Evolutionary conservation across 345 rosid genomes (phyloP).

Genomic region (Kandelia obovata): DNA sequence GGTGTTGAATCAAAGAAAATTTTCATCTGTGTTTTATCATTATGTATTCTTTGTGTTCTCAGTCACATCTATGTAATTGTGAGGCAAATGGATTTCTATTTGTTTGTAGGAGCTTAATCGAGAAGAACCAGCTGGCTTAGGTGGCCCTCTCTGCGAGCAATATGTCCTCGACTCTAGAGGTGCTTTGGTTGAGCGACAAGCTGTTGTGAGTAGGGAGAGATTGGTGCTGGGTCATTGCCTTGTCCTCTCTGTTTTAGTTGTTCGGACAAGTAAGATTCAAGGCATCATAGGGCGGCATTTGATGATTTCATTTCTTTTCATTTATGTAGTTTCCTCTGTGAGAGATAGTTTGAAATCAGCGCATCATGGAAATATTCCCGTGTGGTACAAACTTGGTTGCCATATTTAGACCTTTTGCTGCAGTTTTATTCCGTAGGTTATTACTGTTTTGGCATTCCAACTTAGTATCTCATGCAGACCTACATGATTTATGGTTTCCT

Average conservation of each 20-base stretch:
- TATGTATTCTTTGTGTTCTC: not conserved
- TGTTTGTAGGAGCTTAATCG: conserved; percentile 76
- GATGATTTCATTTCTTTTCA: not conserved
- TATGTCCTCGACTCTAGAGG: conserved; percentile 86
- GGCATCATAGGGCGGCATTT: not conserved
- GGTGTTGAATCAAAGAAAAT: no score
- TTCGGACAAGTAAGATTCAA: conserved; percentile 65
- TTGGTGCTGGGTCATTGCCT: conserved; percentile 87
- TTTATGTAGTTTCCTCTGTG: not conserved
- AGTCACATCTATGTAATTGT: not conserved
- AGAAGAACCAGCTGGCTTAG: conserved; percentile 90
- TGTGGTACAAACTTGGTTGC: no score
- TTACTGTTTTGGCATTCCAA: no score
- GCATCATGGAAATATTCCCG: no score
- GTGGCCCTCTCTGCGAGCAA: conserved; percentile 77
- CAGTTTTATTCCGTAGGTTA: no score
- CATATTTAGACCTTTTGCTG: no score
- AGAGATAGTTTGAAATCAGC: not conserved
- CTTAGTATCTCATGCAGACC: no score
- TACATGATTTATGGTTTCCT: no score
- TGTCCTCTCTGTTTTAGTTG: conserved; percentile 75
- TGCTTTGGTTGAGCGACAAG: conserved; percentile 76
- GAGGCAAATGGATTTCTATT: conserved; percentile 10
- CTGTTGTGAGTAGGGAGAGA: conserved; percentile 84
- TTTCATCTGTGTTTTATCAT: conserved; percentile 2